Conservation (phyloP, 1,284 basidiomycete genomes). For the Flammula alnicola region DNA sequence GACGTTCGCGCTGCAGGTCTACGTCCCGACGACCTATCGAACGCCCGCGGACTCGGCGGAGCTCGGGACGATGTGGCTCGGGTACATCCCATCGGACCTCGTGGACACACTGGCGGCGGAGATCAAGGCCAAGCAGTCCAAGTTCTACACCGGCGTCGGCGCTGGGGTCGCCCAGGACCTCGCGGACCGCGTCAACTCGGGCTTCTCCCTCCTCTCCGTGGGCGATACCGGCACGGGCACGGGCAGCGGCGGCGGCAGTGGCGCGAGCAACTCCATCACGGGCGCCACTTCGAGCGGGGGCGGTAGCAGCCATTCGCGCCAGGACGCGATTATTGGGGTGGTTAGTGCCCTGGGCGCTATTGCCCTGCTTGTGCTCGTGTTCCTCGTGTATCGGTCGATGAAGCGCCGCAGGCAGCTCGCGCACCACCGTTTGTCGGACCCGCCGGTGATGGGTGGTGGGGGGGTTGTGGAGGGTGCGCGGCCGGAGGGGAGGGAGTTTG, state of each 20-base stretch:
- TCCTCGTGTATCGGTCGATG: conserved; percentile 63
- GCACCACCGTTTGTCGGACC: conserved; percentile 66
- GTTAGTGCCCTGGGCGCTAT: conserved; percentile 76
- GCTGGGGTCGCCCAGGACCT: conserved; percentile 50
- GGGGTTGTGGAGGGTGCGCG: conserved; percentile 43
- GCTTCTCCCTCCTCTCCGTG: conserved; percentile 57
- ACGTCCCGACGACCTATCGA: conserved; percentile 55
- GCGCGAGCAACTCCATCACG: conserved; percentile 17
- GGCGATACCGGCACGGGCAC: conserved; percentile 23
- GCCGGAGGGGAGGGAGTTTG: conserved; percentile 70
- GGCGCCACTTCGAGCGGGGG: conserved; percentile 26
- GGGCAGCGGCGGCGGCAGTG: conserved; percentile 24
- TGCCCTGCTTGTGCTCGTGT: conserved; percentile 66
- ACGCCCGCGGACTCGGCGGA: conserved; percentile 45
- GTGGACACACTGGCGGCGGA: conserved; percentile 58
- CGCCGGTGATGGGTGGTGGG: conserved; percentile 25
- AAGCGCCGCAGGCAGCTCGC: conserved; percentile 63
- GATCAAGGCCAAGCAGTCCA: conserved; percentile 57
- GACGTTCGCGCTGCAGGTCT: conserved; percentile 64
- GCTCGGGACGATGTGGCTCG: conserved; percentile 65
- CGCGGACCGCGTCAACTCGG: conserved; percentile 63
- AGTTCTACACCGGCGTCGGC: conserved; percentile 59
- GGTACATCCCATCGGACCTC: conserved; percentile 54
- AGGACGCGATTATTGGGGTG: conserved; percentile 82
- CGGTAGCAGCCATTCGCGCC: conserved; percentile 46